These are phyloP conservation scores for Puccinia hordei DNA, from an alignment of 1,284 basidiomycete species.

Conservation along the genomic window DNA sequence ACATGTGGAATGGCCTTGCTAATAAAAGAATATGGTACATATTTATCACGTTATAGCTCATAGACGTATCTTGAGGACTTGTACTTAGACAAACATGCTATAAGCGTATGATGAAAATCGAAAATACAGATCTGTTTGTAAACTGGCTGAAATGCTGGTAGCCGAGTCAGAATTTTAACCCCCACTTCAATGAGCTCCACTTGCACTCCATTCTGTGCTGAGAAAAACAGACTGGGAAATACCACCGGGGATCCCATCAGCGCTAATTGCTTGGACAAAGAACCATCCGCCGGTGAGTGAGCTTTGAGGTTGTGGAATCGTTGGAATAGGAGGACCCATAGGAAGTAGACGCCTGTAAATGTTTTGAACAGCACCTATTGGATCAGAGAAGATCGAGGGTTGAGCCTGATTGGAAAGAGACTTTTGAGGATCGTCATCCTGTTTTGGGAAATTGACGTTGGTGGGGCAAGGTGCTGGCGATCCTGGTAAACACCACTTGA, in stretches of 20 bases:
- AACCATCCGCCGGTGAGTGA: conserved; percentile 28
- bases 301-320: neutral
- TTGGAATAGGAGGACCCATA: neutral
- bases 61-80: too few species aligned
- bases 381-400: neutral
- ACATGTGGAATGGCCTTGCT: too few species aligned
- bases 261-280: conserved; percentile 33
- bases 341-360: neutral
- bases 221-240: conserved; percentile 28
- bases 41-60: too few species aligned
- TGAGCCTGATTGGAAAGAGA: neutral
- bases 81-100: too few species aligned
- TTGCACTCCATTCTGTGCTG: neutral
- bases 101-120: too few species aligned
- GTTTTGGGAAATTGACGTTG: conserved; percentile 8
- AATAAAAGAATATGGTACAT: too few species aligned
- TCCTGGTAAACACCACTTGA: conserved; percentile 26
- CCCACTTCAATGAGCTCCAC: neutral
- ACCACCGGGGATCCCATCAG: conserved; percentile 27
- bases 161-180: too few species aligned
- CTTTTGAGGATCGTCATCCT: neutral
- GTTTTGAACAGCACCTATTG: neutral
- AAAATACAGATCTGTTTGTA: too few species aligned
- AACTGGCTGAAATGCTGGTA: too few species aligned
- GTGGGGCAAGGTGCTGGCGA: neutral